phyloP scores from a whole-genome alignment of 2,329 filamentous ascomycete genomes.

The Fusarium verticillioides region DNA sequence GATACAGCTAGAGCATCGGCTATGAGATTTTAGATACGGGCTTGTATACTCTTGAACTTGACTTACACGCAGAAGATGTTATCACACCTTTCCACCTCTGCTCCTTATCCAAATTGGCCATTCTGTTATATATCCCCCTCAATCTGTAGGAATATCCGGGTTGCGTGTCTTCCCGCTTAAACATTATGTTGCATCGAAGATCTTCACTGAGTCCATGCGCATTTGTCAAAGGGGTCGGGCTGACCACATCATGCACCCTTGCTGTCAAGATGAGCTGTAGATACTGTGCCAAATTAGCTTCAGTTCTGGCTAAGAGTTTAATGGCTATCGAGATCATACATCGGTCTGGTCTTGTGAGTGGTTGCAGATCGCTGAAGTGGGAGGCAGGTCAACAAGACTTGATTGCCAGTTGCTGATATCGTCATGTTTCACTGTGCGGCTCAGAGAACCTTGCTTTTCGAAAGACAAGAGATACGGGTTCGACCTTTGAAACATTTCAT shows the following conservation, averaged over 20 bases:
- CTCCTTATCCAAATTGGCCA: not conserved
- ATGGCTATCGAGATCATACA: not conserved
- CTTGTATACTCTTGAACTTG: not conserved
- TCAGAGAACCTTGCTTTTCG: not conserved
- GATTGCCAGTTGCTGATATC: not conserved
- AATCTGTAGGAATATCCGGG: not conserved
- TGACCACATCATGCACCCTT: not conserved
- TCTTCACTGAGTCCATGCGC: not conserved
- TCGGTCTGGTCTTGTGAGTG: not conserved
- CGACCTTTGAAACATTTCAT: not conserved
- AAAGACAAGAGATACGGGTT: fast-evolving
- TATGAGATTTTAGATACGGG: not conserved
- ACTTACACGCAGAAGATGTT: not conserved
- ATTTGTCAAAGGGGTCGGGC: not conserved
- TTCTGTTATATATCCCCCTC: not conserved
- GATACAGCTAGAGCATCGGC: not conserved
- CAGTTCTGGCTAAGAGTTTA: fast-evolving
- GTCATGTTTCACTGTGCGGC: not conserved
- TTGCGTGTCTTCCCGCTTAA: not conserved
- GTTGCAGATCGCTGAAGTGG: too few relatives aligned
- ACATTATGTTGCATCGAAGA: not conserved
- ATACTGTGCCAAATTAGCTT: not conserved
- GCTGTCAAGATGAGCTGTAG: not conserved
- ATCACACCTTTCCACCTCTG: not conserved
- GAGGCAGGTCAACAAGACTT: too few relatives aligned